Evolutionary conservation across 1,284 basidiomycete genomes (phyloP).

Genomic region (Sparassis latifolia): DNA sequence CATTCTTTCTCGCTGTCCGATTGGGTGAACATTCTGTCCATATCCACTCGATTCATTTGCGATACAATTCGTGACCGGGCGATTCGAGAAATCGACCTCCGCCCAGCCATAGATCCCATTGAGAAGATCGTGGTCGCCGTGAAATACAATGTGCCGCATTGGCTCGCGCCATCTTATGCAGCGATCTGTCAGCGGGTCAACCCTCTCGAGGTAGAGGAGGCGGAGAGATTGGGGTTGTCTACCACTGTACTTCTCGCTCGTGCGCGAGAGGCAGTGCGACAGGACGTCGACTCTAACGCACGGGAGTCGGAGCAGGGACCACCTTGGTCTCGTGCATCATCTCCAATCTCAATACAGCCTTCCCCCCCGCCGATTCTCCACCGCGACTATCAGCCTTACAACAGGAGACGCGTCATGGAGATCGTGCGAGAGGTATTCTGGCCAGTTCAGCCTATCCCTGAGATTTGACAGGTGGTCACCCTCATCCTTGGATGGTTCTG

Average conservation of each 20-base stretch:
- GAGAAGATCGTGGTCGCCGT: slow-evolving; percentile 14
- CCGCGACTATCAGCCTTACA: not conserved
- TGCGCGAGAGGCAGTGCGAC: slow-evolving; percentile 14
- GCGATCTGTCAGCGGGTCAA: slow-evolving; percentile 11
- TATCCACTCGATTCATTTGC: slow-evolving; percentile 18
- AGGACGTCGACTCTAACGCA: not conserved
- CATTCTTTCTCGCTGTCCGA: slow-evolving; percentile 3
- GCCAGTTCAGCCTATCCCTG: not conserved
- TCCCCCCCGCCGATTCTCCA: not conserved
- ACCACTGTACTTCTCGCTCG: slow-evolving; percentile 14
- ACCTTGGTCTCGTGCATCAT: no score
- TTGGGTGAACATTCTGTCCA: slow-evolving; percentile 19
- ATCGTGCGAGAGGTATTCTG: not conserved
- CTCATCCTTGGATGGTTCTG: no score
- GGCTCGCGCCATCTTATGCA: slow-evolving; percentile 18
- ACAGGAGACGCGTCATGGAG: not conserved
- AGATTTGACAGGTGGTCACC: no score
- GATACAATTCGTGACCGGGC: slow-evolving; percentile 17
- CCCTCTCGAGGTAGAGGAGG: slow-evolving; percentile 13
- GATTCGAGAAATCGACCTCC: slow-evolving; percentile 15
- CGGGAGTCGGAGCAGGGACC: no score
- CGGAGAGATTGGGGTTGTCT: slow-evolving; percentile 8
- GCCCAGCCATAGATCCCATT: slow-evolving; percentile 13
- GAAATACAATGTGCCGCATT: slow-evolving; percentile 13
- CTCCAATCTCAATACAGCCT: not conserved